Percentiles rank a stretch among this genome's conserved stretches.
Evolutionary conservation across 306 rosid species (phyloP).

Genomic region (Corylus americana): DNA sequence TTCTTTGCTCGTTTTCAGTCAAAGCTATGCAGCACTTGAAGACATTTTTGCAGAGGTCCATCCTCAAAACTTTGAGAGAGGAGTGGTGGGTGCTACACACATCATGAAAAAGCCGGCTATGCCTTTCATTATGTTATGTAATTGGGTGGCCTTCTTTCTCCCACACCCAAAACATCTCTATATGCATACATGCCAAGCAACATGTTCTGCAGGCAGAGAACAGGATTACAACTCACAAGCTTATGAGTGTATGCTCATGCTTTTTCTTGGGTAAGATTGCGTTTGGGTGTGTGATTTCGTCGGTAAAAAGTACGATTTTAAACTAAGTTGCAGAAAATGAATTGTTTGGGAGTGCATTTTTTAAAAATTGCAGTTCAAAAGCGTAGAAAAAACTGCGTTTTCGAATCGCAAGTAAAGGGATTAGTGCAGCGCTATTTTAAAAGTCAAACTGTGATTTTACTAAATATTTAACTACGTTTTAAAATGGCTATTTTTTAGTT

Average conservation of each 20-base stretch:
- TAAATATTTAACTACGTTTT: no score
- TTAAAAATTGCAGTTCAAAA: no score
- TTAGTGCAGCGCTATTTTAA: no score
- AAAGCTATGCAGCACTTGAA: constrained; percentile 29
- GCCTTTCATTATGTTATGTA: background rate
- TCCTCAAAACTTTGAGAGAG: constrained; percentile 25
- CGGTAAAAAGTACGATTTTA: no score
- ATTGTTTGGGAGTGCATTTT: no score
- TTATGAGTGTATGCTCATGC: background rate
- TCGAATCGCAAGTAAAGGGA: no score
- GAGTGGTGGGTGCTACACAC: constrained; percentile 41
- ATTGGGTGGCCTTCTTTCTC: background rate
- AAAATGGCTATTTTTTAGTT: no score
- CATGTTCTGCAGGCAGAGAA: constrained; percentile 2
- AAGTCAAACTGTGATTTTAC: no score
- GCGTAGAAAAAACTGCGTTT: no score
- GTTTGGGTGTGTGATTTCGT: no score
- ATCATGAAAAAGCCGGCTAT: constrained; percentile 26
- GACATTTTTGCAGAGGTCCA: constrained; percentile 24
- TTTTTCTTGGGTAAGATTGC: background rate
- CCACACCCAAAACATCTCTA: background rate
- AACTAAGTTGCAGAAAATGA: no score
- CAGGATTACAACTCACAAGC: background rate
- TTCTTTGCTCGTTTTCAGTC: constrained; percentile 27
- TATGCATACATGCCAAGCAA: background rate